A percentile compares a stretch with the other conserved stretches of the same genome.
phyloP scores from a whole-genome alignment of 768 basidiomycete species.

The Hydnum rufescens region DNA sequence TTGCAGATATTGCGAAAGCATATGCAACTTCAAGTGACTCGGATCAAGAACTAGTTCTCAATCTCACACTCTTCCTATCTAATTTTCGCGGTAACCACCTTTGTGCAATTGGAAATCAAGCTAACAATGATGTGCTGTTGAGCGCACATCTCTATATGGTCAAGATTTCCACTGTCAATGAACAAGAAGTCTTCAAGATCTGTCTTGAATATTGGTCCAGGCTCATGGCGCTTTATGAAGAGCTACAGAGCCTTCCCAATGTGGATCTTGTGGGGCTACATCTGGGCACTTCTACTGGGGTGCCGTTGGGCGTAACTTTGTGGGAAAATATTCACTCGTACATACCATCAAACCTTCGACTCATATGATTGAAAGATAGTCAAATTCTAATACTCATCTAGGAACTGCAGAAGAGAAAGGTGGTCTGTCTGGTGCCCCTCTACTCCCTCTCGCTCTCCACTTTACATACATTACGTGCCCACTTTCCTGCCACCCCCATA shows the following conservation, averaged over 20 bases:
- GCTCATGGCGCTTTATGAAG: constrained; percentile 89
- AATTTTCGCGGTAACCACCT: constrained; percentile 92
- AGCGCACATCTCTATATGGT: constrained; percentile 98
- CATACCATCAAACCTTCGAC: constrained; percentile 76
- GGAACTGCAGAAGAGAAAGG: no score
- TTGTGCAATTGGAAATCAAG: constrained; percentile 79
- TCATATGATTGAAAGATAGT: constrained; percentile 99
- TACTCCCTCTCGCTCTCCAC: no score
- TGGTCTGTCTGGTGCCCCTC: no score
- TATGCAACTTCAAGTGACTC: constrained; percentile 78
- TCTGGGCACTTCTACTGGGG: constrained; percentile 32
- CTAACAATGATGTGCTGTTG: constrained; percentile 77
- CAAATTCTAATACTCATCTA: no score
- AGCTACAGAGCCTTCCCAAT: constrained; percentile 80
- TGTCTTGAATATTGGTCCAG: constrained; percentile 96
- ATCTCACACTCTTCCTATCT: constrained; percentile 89
- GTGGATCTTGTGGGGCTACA: constrained; percentile 79
- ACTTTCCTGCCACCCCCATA: no score
- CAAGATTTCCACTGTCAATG: constrained; percentile 94
- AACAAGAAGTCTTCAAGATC: constrained; percentile 98
- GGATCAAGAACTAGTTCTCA: constrained; percentile 92
- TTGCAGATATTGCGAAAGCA: constrained; percentile 61
- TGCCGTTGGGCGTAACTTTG: constrained; percentile 24
- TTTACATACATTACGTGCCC: no score
- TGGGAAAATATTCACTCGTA: constrained; percentile 92